Conservation (phyloP, 306 rosid species). For the Rubus parviflorus region DNA sequence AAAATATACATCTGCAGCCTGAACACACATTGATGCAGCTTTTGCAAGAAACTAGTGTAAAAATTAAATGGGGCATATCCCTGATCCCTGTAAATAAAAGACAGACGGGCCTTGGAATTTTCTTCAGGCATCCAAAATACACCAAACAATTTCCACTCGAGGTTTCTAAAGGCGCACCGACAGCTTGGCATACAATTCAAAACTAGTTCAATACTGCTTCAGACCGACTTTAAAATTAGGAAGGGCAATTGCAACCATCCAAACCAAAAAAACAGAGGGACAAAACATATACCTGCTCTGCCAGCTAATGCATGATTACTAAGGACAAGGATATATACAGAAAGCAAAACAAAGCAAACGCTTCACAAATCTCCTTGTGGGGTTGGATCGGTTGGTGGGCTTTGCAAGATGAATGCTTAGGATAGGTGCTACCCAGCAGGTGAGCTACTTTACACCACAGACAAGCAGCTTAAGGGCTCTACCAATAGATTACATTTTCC, state of each 20-base stretch:
- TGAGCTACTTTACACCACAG: slow-evolving; percentile 41
- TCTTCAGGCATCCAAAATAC: not conserved
- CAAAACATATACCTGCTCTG: slow-evolving; percentile 72
- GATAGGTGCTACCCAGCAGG: not conserved
- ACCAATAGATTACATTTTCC: slow-evolving; percentile 13
- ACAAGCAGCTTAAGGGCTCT: slow-evolving; percentile 35
- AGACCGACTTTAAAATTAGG: slow-evolving; percentile 21
- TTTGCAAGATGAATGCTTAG: slow-evolving; percentile 37
- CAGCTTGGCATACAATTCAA: slow-evolving; percentile 47
- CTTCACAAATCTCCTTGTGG: slow-evolving; percentile 38
- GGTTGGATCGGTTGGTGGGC: slow-evolving; percentile 42
- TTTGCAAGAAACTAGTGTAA: not conserved
- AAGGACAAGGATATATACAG: slow-evolving; percentile 35
- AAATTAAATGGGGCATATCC: not conserved
- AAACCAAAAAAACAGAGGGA: slow-evolving; percentile 38
- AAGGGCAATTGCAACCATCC: slow-evolving; percentile 1
- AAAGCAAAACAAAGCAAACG: slow-evolving; percentile 11
- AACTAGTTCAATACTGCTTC: not conserved
- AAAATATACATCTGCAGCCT: not conserved
- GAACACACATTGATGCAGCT: not conserved
- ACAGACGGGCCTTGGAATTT: not conserved
- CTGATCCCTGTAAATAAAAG: not conserved
- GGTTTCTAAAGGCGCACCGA: slow-evolving; percentile 45
- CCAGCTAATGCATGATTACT: slow-evolving; percentile 65
- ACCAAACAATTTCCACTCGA: not conserved